phyloP scores from a whole-genome alignment of 148 eudicot species.

The Silene uniflora region DNA sequence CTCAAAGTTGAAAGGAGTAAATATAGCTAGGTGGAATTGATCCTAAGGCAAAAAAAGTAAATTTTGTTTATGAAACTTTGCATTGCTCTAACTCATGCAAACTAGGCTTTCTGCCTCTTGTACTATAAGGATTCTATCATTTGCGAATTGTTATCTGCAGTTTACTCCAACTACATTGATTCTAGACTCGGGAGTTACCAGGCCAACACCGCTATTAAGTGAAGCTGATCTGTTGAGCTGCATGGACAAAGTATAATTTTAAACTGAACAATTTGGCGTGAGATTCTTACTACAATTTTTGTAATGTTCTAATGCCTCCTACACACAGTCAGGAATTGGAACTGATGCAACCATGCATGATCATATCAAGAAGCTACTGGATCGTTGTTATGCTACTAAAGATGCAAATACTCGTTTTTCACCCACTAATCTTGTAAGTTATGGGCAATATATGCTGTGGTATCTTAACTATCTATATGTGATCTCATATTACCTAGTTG shows the following conservation, averaged over 20 bases:
- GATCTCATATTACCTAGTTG: background rate
- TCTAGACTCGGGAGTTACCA: conserved; percentile 85
- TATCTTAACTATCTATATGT: background rate
- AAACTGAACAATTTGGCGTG: background rate
- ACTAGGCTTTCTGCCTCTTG: background rate
- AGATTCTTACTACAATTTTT: background rate
- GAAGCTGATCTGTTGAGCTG: conserved; percentile 89
- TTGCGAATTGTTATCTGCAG: conserved; percentile 38
- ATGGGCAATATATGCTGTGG: background rate
- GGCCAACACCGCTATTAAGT: conserved; percentile 89
- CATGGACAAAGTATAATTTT: conserved; percentile 84
- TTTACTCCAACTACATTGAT: conserved; percentile 75
- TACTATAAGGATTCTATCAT: background rate
- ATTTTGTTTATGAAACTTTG: background rate
- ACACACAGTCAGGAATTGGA: conserved; percentile 76
- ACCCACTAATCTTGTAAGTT: conserved; percentile 83
- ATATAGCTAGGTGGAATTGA: background rate
- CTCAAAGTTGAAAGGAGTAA: background rate
- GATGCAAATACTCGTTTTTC: conserved; percentile 75
- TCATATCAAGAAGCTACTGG: conserved; percentile 92
- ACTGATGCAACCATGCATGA: conserved; percentile 99
- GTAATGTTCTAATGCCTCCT: conserved; percentile 4
- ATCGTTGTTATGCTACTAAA: conserved; percentile 96
- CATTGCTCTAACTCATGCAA: background rate
- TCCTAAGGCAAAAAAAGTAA: background rate